A percentile compares a stretch with the other conserved stretches of the same genome.
These are phyloP conservation scores for Ambrosia hybrid DNA, from an alignment of 140 eudicot species.

Conservation along the genomic window DNA sequence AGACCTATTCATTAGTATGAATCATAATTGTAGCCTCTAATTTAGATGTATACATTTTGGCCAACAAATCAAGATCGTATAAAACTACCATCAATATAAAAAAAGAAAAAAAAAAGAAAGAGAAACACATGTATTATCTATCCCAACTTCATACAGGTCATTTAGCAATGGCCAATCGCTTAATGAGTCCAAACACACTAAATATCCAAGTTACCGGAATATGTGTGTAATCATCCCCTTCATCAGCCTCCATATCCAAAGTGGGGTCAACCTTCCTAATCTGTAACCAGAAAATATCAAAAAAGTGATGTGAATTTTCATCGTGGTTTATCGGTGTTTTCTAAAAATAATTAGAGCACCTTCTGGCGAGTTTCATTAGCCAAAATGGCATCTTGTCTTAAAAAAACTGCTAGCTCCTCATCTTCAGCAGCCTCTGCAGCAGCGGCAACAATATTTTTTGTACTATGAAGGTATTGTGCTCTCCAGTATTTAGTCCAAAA, in stretches of 20 bases:
- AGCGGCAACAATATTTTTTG: conserved; percentile 89
- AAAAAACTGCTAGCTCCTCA: conserved; percentile 91
- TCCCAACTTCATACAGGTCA: conserved; percentile 8
- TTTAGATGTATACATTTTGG: not conserved
- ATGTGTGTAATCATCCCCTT: conserved; percentile 94
- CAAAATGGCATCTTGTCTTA: conserved; percentile 84
- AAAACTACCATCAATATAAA: not conserved
- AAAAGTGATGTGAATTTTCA: conserved; percentile 6
- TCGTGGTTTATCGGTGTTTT: not conserved
- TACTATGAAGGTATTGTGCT: conserved; percentile 97
- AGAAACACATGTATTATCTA: too few relatives aligned
- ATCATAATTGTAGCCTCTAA: not conserved
- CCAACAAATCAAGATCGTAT: conserved; percentile 1
- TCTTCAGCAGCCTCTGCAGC: conserved; percentile 99
- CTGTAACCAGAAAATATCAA: conserved; percentile 40
- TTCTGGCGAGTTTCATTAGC: conserved; percentile 81
- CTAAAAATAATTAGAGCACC: conserved; percentile 50
- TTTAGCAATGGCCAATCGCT: conserved; percentile 3
- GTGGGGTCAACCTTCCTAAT: conserved; percentile 95
- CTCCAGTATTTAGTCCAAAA: conserved; percentile 96
- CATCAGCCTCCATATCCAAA: conserved; percentile 96
- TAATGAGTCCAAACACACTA: conserved; percentile 20
- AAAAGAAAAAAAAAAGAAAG: not conserved
- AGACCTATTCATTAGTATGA: not conserved
- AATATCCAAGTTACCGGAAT: conserved; percentile 70